Base-by-base conservation (phyloP, 495 filamentous ascomycete genomes). In the Daldinia vernicosa region DNA sequence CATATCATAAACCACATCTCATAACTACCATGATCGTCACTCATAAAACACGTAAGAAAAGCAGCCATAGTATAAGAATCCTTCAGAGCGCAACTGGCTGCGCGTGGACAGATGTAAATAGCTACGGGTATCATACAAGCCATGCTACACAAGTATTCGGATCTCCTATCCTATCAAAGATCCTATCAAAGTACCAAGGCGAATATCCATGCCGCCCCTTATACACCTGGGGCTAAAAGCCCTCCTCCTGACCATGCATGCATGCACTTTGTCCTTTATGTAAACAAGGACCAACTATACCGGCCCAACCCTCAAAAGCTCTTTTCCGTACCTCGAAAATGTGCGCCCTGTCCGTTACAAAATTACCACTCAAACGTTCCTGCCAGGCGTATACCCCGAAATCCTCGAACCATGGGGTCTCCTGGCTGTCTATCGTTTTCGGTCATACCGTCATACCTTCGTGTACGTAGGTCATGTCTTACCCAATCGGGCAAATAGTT, bases 381-480 rank as follows among this genome's bases (percentile, higher is more conserved):
- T 15, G 17, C 53, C 66, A 27, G 30, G 17, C 43, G 47, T 37
- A 26, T 45, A 30, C 47, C 39, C 35, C 56, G 7, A 59, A 24
- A 40, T 54, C 60, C 45, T 60, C 57, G 37, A 56, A 67, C 35
- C 45, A 40, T 63, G 43, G 19, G 43, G 37, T 60, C 19, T 60
- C 19, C 37, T 62, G 54, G 35, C 69, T 59, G 60, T 70, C 28
- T 58, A 63, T 76, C 75, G 66, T 76, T 32, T 55, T 69, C 52
- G 57, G 51, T 77, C 75, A 60, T 77, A 32, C 74, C 63, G 43
- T 77, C 75, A 43, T 77, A 63, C 56, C 28, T 22, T 72, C 72
- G 63, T 72, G 53, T 63, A 50, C 22, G 35, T 72, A 32, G 55
- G 26, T 56, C 57, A 35, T 52, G 11, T 39, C n/a, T 14, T 39